A percentile compares a stretch with the other conserved stretches of the same genome.
Conservation (phyloP, 2,329 filamentous ascomycete species). For the Massarina eburnea region DNA sequence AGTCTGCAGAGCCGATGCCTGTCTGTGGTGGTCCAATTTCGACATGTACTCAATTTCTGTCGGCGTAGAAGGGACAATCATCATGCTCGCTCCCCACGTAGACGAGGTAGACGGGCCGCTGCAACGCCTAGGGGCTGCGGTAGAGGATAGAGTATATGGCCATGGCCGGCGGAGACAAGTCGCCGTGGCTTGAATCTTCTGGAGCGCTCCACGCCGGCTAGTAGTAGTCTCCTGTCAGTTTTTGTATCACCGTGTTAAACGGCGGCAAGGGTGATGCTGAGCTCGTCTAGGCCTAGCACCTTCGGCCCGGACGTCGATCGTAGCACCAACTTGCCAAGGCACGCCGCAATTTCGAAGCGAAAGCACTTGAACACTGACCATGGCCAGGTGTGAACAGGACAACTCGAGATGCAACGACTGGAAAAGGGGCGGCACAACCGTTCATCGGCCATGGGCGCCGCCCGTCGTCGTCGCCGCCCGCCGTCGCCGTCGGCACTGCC, state of each 20-base stretch:
- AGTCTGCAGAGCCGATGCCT: neutral
- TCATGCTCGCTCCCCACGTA: too few relatives aligned
- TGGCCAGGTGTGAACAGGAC: too few relatives aligned
- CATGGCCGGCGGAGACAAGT: too few relatives aligned
- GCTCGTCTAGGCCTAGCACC: slow-evolving; percentile 22
- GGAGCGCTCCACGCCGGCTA: slow-evolving; percentile 17
- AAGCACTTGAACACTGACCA: neutral
- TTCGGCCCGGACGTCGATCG: slow-evolving; percentile 34
- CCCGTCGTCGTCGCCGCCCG: too few relatives aligned
- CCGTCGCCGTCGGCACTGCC: slow-evolving; percentile 7
- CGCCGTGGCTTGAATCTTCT: neutral
- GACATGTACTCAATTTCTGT: neutral
- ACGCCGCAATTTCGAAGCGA: slow-evolving; percentile 8
- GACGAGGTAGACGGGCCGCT: too few relatives aligned
- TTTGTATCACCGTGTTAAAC: slow-evolving; percentile 29
- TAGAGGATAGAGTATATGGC: too few relatives aligned
- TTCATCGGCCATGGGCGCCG: too few relatives aligned
- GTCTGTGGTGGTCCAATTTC: neutral
- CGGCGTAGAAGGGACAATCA: too few relatives aligned
- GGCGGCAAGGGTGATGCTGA: slow-evolving; percentile 24
- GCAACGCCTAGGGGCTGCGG: too few relatives aligned
- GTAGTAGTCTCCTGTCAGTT: slow-evolving; percentile 30
- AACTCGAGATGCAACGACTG: neutral
- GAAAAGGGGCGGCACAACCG: neutral
- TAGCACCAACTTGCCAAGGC: slow-evolving; percentile 13